Base-by-base conservation (phyloP, 345 rosid species). In the Rhizophora mangle region DNA sequence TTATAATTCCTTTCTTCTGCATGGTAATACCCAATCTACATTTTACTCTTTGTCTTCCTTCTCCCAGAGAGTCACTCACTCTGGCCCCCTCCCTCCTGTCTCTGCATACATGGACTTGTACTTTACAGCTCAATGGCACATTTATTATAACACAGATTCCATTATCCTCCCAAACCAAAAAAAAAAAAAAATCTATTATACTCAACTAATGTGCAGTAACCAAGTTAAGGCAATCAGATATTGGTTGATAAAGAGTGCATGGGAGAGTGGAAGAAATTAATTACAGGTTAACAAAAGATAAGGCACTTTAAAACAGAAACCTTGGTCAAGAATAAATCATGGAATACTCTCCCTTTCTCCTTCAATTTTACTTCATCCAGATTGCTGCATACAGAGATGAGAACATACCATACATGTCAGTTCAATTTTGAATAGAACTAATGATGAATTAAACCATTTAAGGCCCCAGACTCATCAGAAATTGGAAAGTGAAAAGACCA, bases 291-390 rank as follows among this genome's bases (percentile, higher is more conserved):
- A 27, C 46, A 37, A 61, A 54, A 27, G 16, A 55, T 34, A 7
- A 32, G 52, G 19, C 21, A 60, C 1, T 24, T 37, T 22, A 11
- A 60, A 57, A 65, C 21, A 64, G 67, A 68, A 55, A 93, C 98
- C 96, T 93, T 93, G 65, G 93, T 89, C 72, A 90, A 81, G 81
- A 93, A 93, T 36, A 90, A 82, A 83, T 90, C 98, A 68, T 89
- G 97, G 78, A 90, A 93, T 64, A 82, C 80, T 84, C 92, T 79
- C 71, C 89, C 93, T 85, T 88, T 93, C 78, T 90, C 97, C 84
- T 88, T 93, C 84, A 93, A 82, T 81, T 90, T 93, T 64, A 79
- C 91, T 84, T 86, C 97, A 79, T 89, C 97, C 78, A 89, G 79
- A 60, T 89, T 83, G 88, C 98, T 90, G 88, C 87, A 81, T 51